Evolutionary conservation across 768 basidiomycete species (phyloP), one percentile per base, ranked within the genome.

Genomic region (Tulasnella sp.): DNA sequence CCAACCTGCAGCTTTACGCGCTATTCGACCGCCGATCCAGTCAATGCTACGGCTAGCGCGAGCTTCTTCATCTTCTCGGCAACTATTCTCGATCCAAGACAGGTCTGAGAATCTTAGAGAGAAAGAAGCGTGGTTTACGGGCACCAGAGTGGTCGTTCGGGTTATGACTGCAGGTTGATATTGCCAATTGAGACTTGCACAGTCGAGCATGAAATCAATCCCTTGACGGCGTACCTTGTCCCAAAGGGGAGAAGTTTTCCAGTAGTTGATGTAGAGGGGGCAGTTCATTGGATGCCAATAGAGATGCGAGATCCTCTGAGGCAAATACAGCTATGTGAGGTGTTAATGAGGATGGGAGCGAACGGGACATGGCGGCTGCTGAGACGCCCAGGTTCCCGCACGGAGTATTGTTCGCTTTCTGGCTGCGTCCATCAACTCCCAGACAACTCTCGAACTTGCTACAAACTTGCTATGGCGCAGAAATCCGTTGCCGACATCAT

Each of bases 221-320:
- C n/a, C n/a, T n/a, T n/a, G n/a, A n/a, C n/a, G n/a, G n/a, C n/a
- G 51, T 69, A 86, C 88, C 86, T 77, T 88, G 82, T 0, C 86
- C 83, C 52, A 91, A 73, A 10, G 89, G 89, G 2, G 87, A 86
- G 66, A 91, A 91, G 2, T 86, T 88, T 69, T 91, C 88, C 27
- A 91, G 76, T 59, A 92, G 80, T 65, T 84, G 76, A 32, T 82
- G 80, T 13, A 91, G 72, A 15, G 84, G 75, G 1, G 89, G 89
- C 17, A 92, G 71, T 1, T 79, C 78, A 8, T 81, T 77, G 1
- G 74, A 67, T 27, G 73, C 70, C 48, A 92, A 72, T 34, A 88
- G 75, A 32, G 80, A 76, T 51, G 73, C 70, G 30, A 92, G 78
- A 72, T 92, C 88, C 43, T 78, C 76, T 0, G 88, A 88, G 0